These are phyloP conservation scores for Coniella lustricola DNA, from an alignment of 2,329 filamentous ascomycete species.

Conservation along the genomic window DNA sequence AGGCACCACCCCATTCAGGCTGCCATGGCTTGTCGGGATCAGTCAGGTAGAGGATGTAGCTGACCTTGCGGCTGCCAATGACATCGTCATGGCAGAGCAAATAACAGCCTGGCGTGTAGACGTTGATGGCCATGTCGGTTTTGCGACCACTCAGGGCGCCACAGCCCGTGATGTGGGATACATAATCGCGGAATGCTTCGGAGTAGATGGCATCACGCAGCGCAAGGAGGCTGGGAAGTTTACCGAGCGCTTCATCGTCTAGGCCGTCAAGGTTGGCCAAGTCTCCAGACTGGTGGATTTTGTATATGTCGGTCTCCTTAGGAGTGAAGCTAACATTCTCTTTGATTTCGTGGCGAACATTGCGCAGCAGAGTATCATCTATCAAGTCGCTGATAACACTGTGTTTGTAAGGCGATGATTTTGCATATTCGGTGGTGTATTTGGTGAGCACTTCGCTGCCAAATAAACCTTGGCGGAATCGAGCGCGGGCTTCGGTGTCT, in stretches of 20 bases:
- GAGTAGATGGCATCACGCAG: conserved; percentile 96
- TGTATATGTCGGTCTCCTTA: conserved; percentile 99
- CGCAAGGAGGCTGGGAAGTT: conserved; percentile 80
- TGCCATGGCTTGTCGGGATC: conserved; percentile 90
- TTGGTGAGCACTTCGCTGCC: conserved; percentile 47
- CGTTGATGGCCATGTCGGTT: conserved; percentile 98
- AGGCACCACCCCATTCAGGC: conserved; percentile 83
- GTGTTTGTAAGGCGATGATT: conserved; percentile 76
- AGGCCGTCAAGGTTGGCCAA: conserved; percentile 94
- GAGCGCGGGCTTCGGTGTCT: conserved; percentile 42
- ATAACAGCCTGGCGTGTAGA: conserved; percentile 94
- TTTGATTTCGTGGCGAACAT: conserved; percentile 82
- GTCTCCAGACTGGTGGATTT: conserved; percentile 97
- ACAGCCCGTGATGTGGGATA: conserved; percentile 77
- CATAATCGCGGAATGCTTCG: conserved; percentile 77
- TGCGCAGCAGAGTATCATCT: conserved; percentile 72
- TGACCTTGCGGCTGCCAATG: conserved; percentile 91
- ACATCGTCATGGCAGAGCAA: conserved; percentile 97
- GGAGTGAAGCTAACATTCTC: conserved; percentile 91
- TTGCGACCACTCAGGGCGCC: conserved; percentile 86
- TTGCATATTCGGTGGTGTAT: conserved; percentile 56
- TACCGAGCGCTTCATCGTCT: conserved; percentile 75
- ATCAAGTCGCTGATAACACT: conserved; percentile 80
- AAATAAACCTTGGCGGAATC: conserved; percentile 63
- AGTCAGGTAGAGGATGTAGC: conserved; percentile 93